phyloP scores from a whole-genome alignment of 352 stramenopile species.

The Hyphochytrium catenoides region DNA sequence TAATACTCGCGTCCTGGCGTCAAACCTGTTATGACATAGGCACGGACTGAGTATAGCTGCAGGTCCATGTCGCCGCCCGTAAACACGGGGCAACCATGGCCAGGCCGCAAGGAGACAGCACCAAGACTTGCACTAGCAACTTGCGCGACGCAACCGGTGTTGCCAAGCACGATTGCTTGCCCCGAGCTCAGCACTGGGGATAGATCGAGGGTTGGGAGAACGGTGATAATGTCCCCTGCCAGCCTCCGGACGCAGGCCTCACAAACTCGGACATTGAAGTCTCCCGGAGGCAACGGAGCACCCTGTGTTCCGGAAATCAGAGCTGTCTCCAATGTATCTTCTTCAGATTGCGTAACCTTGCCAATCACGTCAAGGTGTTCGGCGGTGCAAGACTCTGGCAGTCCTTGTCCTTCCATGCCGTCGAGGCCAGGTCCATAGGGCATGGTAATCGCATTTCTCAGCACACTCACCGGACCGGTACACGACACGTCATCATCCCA shows the following conservation, averaged over 20 bases:
- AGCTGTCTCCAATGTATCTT: background rate
- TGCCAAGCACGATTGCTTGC: too few species aligned
- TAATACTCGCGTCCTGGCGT: slow-evolving; percentile 38
- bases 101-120: background rate
- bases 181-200: background rate
- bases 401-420: slow-evolving; percentile 9
- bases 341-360: background rate
- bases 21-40: slow-evolving; percentile 24
- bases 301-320: background rate
- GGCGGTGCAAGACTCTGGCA: slow-evolving; percentile 15
- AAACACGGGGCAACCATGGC: background rate
- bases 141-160: background rate
- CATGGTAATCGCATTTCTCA: slow-evolving; percentile 12
- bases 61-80: slow-evolving; percentile 28
- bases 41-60: slow-evolving; percentile 31
- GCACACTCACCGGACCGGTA: slow-evolving; percentile 11
- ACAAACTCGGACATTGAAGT: slow-evolving; percentile 7
- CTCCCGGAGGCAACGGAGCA: background rate
- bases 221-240: slow-evolving; percentile 20
- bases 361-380: slow-evolving; percentile 23
- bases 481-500: slow-evolving; percentile 13
- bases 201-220: slow-evolving; percentile 11
- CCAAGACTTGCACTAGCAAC: background rate
- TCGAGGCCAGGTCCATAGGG: slow-evolving; percentile 29
- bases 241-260: slow-evolving; percentile 12